phyloP scores from a whole-genome alignment of 306 rosid genomes.

The Psophocarpus tetragonolobus region DNA sequence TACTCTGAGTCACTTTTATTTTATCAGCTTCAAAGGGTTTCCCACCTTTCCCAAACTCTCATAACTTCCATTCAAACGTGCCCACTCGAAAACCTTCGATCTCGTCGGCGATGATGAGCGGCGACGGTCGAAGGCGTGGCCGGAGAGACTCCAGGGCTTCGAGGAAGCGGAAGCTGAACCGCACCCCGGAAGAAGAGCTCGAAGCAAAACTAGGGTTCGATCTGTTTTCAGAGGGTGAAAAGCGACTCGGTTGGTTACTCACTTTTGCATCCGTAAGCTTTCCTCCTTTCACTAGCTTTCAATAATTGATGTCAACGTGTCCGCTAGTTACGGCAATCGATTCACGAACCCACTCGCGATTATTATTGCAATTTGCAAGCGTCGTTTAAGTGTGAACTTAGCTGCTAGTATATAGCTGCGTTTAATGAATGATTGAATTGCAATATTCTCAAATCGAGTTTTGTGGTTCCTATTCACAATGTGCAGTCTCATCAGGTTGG shows the following conservation, averaged over 20 bases:
- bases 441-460: background rate
- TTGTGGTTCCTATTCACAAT: background rate
- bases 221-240: conserved; percentile 83
- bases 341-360: background rate
- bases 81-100: background rate
- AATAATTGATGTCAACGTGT: background rate
- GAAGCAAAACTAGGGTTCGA: conserved; percentile 84
- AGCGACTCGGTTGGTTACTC: conserved; percentile 92
- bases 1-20: background rate
- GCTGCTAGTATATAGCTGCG: background rate
- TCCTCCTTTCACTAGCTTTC: background rate
- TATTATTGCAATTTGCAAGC: background rate
- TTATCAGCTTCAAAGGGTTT: background rate
- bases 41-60: background rate
- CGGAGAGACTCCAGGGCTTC: conserved; percentile 42
- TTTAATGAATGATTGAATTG: background rate
- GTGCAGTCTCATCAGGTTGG: background rate
- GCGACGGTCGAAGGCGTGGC: conserved; percentile 60
- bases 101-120: conserved; percentile 42
- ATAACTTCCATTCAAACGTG: background rate
- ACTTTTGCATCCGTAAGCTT: conserved; percentile 74
- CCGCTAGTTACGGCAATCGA: background rate
- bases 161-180: conserved; percentile 71
- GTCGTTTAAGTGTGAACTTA: background rate
- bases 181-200: conserved; percentile 84